A percentile compares a stretch with the other conserved stretches of the same genome.
Conservation (phyloP, 345 rosid species). For the Fremontodendron californicum region DNA sequence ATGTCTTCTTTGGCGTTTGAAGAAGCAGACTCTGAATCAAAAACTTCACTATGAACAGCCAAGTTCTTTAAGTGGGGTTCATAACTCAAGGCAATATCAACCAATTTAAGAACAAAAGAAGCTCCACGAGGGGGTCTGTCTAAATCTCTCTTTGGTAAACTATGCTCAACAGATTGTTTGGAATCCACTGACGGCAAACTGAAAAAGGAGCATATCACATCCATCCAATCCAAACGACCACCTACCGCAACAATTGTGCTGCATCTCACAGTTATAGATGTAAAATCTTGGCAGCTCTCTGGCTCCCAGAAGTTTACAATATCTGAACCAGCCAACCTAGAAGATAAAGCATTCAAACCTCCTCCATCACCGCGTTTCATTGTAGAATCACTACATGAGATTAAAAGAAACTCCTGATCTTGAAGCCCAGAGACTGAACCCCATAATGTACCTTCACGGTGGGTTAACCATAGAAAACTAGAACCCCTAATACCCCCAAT, state of each 20-base stretch:
- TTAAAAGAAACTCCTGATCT: constrained; percentile 58
- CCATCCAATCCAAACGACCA: constrained; percentile 96
- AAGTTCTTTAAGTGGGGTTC: constrained; percentile 58
- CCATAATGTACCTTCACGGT: constrained; percentile 71
- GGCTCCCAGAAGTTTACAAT: constrained; percentile 67
- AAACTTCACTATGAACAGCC: constrained; percentile 9
- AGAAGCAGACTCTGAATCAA: constrained; percentile 23
- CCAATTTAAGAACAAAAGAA: constrained; percentile 70
- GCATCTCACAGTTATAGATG: constrained; percentile 64
- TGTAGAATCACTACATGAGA: constrained; percentile 75
- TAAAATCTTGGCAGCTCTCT: constrained; percentile 33
- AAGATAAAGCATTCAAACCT: constrained; percentile 86
- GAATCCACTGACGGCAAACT: constrained; percentile 38
- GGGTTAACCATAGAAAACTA: constrained; percentile 72
- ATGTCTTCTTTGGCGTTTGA: constrained; percentile 32
- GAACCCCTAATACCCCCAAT: constrained; percentile 66
- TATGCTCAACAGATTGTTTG: constrained; percentile 27
- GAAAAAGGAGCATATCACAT: constrained; percentile 65
- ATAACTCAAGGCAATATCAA: constrained; percentile 84
- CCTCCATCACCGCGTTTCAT: constrained; percentile 95
- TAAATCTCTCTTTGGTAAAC: constrained; percentile 32
- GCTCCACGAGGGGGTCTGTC: constrained; percentile 35
- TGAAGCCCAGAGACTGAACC: constrained; percentile 65
- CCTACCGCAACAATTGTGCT: constrained; percentile 80
- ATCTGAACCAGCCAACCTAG: constrained; percentile 81